Evolutionary conservation across 345 rosid genomes (phyloP), one percentile per base, ranked within the genome.

Genomic region (Pelargonium nanum): DNA sequence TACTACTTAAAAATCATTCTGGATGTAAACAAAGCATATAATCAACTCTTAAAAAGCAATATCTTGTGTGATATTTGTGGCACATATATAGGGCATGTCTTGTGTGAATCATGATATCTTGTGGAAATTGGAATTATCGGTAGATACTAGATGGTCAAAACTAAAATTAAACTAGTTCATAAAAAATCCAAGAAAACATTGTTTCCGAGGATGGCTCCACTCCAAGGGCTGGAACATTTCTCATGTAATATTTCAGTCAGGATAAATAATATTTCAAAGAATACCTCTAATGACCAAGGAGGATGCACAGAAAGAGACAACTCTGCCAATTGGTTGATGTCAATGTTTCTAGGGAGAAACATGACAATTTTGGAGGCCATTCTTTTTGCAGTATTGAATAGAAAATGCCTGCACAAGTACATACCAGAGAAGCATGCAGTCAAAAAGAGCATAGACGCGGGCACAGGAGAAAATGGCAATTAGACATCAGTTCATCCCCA

Each of bases 301-400:
- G 85, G 87, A 60, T 75, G 58, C 0, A 78, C 64, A 48, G 88
- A 81, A 44, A 93, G 70, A 60, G 90, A 71, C 63, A 93, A 66
- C 63, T 89, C 96, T 19, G 95, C 97, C 78, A 89, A 75, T 60
- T 93, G 97, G 80, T 89, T 83, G 32, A 80, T 59, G 69, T 89
- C 82, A 57, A 79, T 74, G 57, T 89, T 89, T 75, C 82, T 93
- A 24, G 99, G 99, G 60, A 89, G 97, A 71, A 85, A 93, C 86
- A 85, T 85, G 48, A 89, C 81, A 70, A 89, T 71, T 63, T 61
- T 78, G 57, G 75, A 53, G 13, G 90, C 90, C 20, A 89, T 78
- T 77, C 78, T 65, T 82, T 75, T 80, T 7, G 87, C 88, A 26
- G 81, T 70, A 26, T 80, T 73, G 57, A 89, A 87, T 52, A 93